phyloP scores from a whole-genome alignment of 2,329 filamentous ascomycete species.

The Aspergillus sp. region DNA sequence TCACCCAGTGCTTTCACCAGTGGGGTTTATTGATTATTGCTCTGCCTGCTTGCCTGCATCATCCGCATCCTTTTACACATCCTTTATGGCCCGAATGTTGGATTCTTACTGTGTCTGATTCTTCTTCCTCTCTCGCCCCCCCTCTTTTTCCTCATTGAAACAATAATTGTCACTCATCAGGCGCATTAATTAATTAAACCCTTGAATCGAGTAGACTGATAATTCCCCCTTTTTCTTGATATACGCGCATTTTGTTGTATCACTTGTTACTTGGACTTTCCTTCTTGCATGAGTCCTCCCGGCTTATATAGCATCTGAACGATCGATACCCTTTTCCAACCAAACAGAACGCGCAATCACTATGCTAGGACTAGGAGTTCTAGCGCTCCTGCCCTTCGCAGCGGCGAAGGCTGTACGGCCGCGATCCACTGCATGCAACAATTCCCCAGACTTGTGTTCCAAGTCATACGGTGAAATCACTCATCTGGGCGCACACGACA shows the following conservation, averaged over 20 bases:
- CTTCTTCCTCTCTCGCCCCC: not conserved
- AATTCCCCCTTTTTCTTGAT: not conserved
- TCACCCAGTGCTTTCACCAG: conserved; percentile 1
- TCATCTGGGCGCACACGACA: conserved; percentile 75
- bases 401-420: conserved; percentile 31
- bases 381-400: conserved; percentile 32
- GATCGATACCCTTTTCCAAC: not conserved
- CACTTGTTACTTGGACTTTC: not conserved
- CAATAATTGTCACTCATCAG: not conserved
- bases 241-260: not conserved
- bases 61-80: not conserved
- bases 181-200: not conserved
- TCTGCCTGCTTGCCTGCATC: not conserved
- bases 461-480: conserved; percentile 74
- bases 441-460: conserved; percentile 72
- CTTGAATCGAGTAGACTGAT: not conserved
- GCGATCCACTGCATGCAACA: conserved; percentile 68
- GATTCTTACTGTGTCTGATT: not conserved
- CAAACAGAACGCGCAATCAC: conserved; percentile 1
- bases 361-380: conserved; percentile 34
- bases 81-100: not conserved
- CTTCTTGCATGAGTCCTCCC: not conserved
- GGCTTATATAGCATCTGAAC: not conserved
- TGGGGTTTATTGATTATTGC: conserved; percentile 5
- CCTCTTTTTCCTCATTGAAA: not conserved